phyloP scores from a whole-genome alignment of 2,329 filamentous ascomycete genomes.

The Fusarium tupiense region DNA sequence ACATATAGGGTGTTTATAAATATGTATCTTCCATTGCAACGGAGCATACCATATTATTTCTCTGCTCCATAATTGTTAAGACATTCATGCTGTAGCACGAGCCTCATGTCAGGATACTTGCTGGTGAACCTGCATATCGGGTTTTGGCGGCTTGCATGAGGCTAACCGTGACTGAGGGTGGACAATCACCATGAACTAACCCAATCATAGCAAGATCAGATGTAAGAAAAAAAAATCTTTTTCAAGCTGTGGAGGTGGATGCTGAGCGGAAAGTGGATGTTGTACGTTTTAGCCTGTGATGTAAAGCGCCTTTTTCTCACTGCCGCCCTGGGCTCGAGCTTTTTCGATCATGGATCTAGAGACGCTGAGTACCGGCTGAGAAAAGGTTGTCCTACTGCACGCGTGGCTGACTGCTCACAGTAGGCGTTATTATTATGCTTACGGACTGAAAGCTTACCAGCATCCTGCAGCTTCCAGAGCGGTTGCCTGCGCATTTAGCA shows the following conservation, averaged over 20 bases:
- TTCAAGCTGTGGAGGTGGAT: constrained; percentile 26
- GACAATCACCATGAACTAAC: background rate
- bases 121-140: constrained; percentile 14
- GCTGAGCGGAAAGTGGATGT: constrained; percentile 33
- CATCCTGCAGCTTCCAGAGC: constrained; percentile 15
- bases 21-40: background rate
- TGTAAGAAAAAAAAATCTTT: constrained; percentile 32
- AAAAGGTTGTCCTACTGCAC: background rate
- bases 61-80: background rate
- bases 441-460: background rate
- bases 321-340: constrained; percentile 26
- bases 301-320: constrained; percentile 19
- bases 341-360: constrained; percentile 11
- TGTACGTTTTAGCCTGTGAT: constrained; percentile 17
- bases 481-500: background rate
- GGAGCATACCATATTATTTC: background rate
- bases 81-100: constrained; percentile 26
- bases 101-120: constrained; percentile 4
- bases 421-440: background rate
- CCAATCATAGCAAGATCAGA: constrained; percentile 27
- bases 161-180: constrained; percentile 13
- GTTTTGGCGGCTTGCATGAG: constrained; percentile 20
- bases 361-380: constrained; percentile 4
- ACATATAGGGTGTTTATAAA: background rate
- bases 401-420: background rate